Conservation (phyloP, 2,329 filamentous ascomycete species). For the Exophiala spinifera region DNA sequence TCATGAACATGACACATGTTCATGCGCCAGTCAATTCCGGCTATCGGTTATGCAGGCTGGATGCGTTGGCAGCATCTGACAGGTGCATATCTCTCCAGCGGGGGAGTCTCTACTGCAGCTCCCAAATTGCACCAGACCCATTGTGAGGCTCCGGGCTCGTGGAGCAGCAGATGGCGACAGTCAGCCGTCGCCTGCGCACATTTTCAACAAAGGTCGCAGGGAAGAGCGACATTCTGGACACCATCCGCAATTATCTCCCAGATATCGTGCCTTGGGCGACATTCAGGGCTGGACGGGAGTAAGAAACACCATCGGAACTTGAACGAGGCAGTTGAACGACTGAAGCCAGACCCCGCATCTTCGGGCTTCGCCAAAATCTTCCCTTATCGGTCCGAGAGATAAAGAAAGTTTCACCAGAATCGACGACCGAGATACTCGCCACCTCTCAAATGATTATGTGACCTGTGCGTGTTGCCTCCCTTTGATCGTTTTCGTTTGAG, state of each 20-base stretch:
- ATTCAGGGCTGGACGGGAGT: background rate
- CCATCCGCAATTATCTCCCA: too few relatives aligned
- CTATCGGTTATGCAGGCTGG: slow-evolving; percentile 16
- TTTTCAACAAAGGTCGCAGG: background rate
- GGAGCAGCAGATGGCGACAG: slow-evolving; percentile 11
- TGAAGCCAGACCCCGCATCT: too few relatives aligned
- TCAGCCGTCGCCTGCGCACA: slow-evolving; percentile 2
- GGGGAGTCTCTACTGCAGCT: slow-evolving; percentile 17
- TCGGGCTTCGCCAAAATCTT: too few relatives aligned
- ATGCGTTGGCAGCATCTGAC: slow-evolving; percentile 26
- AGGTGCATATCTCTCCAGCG: slow-evolving; percentile 12
- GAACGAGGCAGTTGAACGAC: too few relatives aligned
- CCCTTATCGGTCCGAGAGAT: too few relatives aligned
- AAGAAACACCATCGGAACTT: too few relatives aligned
- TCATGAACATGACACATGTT: background rate
- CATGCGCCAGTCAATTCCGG: slow-evolving; percentile 18
- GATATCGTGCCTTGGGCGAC: background rate
- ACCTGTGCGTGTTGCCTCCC: too few relatives aligned
- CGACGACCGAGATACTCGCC: too few relatives aligned
- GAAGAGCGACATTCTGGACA: too few relatives aligned
- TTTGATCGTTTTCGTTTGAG: too few relatives aligned
- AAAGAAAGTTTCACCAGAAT: too few relatives aligned
- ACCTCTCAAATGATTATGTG: too few relatives aligned
- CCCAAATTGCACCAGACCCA: slow-evolving; percentile 5
- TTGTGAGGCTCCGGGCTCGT: slow-evolving; percentile 10